A percentile compares a stretch with the other conserved stretches of the same genome.
phyloP scores from a whole-genome alignment of 2,329 filamentous ascomycete species.

The Leptographium wingfieldii region DNA sequence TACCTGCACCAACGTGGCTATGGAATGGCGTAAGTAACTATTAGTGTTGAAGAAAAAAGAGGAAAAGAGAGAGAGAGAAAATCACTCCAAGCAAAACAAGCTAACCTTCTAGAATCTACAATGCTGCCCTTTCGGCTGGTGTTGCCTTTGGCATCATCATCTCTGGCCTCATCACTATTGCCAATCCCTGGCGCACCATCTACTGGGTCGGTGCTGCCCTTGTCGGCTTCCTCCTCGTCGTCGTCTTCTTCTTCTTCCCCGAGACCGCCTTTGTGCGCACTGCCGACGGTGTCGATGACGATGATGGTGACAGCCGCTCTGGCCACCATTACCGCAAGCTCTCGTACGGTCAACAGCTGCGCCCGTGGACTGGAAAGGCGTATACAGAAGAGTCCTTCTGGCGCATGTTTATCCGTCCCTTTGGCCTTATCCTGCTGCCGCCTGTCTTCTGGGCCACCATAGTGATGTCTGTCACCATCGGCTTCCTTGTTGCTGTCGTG shows the following conservation, averaged over 20 bases:
- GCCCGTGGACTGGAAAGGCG: slow-evolving; percentile 8
- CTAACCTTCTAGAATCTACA: slow-evolving; percentile 6
- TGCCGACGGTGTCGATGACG: background rate
- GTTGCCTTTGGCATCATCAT: slow-evolving; percentile 30
- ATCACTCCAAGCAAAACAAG: background rate
- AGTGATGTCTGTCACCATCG: slow-evolving; percentile 39
- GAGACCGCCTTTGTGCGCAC: slow-evolving; percentile 31
- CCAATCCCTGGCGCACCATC: slow-evolving; percentile 35
- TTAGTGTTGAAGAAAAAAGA: background rate
- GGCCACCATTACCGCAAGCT: background rate
- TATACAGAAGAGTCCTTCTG: slow-evolving; percentile 33
- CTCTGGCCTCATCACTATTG: slow-evolving; percentile 34
- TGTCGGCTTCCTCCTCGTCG: slow-evolving; percentile 31
- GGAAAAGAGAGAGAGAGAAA: background rate
- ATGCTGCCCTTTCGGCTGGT: slow-evolving; percentile 17
- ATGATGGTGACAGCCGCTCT: background rate
- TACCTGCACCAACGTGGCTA: slow-evolving; percentile 42
- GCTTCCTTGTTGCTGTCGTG: slow-evolving; percentile 39
- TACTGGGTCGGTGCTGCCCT: slow-evolving; percentile 38
- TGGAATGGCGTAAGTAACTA: slow-evolving; percentile 27
- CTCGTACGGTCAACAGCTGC: background rate
- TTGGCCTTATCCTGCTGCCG: slow-evolving; percentile 36
- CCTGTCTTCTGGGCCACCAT: slow-evolving; percentile 42
- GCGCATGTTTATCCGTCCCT: slow-evolving; percentile 35
- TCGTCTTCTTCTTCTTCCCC: slow-evolving; percentile 40